A percentile compares a stretch with the other conserved stretches of the same genome.
phyloP scores from a whole-genome alignment of 768 basidiomycete species.

The Chalciporus pseudorubinellus region DNA sequence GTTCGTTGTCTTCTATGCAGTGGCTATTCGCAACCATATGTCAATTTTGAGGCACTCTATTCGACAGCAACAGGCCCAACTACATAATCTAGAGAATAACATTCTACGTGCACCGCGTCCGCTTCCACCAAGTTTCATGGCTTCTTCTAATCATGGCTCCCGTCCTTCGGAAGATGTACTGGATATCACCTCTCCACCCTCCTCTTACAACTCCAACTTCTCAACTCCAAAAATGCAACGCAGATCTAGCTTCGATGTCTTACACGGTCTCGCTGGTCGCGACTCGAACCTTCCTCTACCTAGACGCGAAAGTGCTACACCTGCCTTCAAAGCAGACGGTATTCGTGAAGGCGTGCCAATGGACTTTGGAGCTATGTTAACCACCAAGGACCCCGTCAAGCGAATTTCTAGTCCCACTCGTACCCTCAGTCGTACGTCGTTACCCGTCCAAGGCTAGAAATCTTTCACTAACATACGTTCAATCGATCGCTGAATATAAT shows the following conservation, averaged over 20 bases:
- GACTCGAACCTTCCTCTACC: constrained; percentile 76
- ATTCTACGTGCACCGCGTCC: constrained; percentile 68
- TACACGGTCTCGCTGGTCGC: constrained; percentile 69
- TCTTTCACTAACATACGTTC: constrained; percentile 20
- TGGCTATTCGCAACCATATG: constrained; percentile 75
- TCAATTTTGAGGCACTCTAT: constrained; percentile 81
- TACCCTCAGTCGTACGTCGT: constrained; percentile 71
- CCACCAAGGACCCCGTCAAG: constrained; percentile 41
- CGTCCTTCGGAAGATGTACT: constrained; percentile 34
- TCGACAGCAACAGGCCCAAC: constrained; percentile 79
- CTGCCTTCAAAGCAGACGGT: constrained; percentile 43
- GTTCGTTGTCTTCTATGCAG: constrained; percentile 41
- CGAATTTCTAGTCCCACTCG: constrained; percentile 71
- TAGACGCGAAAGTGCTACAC: constrained; percentile 45
- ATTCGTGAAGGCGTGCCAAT: constrained; percentile 77
- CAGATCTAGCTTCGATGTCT: constrained; percentile 69
- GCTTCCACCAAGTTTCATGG: constrained; percentile 41
- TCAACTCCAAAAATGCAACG: constrained; percentile 52
- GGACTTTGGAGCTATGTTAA: constrained; percentile 43
- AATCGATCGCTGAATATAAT: constrained; percentile 23
- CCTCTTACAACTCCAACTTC: constrained; percentile 31
- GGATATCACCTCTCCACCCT: constrained; percentile 32
- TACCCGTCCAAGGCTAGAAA: constrained; percentile 18
- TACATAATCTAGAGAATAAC: constrained; percentile 65
- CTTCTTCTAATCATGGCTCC: constrained; percentile 38